Percentiles rank a stretch among this genome's conserved stretches.
Conservation (phyloP, 208 protist genomes). For the Acanthamoeba triangularis region DNA sequence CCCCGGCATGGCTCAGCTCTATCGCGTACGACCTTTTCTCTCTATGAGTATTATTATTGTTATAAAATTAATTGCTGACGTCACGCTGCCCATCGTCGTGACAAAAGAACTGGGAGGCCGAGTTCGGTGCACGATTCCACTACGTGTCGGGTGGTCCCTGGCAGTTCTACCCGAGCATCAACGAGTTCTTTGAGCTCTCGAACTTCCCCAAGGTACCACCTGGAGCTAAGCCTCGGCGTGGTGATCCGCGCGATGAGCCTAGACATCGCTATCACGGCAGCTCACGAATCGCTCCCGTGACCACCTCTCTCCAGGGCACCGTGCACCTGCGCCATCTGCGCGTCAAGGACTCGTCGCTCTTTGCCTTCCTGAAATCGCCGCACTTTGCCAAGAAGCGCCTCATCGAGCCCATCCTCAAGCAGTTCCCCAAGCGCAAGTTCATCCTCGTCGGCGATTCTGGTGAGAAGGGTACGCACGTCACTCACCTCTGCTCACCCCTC, state of each 20-base stretch:
- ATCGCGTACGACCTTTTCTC: neutral
- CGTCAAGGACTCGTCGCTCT: constrained; percentile 66
- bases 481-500: neutral
- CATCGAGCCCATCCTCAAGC: constrained; percentile 55
- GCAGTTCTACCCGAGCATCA: constrained; percentile 61
- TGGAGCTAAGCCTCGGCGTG: too few relatives aligned
- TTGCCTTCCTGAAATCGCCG: constrained; percentile 27
- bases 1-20: constrained; percentile 72
- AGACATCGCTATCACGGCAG: neutral
- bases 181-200: constrained; percentile 53
- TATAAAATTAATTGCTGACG: neutral
- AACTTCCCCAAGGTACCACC: constrained; percentile 51
- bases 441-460: constrained; percentile 70
- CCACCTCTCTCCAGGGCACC: constrained; percentile 36
- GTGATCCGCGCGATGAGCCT: too few relatives aligned
- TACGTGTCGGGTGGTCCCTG: constrained; percentile 72
- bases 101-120: neutral
- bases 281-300: neutral
- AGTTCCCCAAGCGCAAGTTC: constrained; percentile 77
- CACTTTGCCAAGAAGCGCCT: constrained; percentile 69
- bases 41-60: neutral
- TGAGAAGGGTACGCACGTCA: constrained; percentile 24
- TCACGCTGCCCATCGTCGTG: neutral
- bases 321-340: constrained; percentile 70
- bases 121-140: constrained; percentile 66